Evolutionary conservation across 495 filamentous ascomycete species (phyloP).

Genomic region (Talaromyces thailandensis): DNA sequence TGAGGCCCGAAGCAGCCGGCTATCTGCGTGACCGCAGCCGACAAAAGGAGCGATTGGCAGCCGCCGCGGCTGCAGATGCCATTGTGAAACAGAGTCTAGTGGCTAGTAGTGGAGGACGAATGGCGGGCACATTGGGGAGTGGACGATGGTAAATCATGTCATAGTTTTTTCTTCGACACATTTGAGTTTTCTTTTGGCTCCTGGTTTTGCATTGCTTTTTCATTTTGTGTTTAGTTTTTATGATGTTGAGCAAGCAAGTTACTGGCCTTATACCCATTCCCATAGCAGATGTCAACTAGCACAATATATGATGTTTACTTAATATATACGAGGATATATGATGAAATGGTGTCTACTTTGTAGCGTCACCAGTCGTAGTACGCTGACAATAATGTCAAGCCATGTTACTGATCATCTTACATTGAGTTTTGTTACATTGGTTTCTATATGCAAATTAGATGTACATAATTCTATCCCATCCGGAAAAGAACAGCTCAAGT

Average conservation of each 20-base stretch:
- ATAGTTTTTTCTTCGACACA: background rate
- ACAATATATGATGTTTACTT: background rate
- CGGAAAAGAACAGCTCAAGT: background rate
- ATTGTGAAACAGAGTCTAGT: conserved; percentile 90
- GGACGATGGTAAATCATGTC: conserved; percentile 19
- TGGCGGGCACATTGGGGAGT: conserved; percentile 44
- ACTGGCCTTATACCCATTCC: conserved; percentile 4
- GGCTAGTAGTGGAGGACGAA: conserved; percentile 54
- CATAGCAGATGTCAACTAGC: background rate
- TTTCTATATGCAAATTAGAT: background rate
- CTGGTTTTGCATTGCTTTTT: conserved; percentile 1
- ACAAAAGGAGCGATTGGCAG: conserved; percentile 88
- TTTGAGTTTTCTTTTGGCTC: conserved; percentile 10
- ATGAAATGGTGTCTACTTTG: too few relatives aligned
- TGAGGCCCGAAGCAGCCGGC: conserved; percentile 86
- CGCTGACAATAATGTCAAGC: background rate
- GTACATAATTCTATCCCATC: background rate
- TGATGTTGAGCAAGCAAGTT: conserved; percentile 2
- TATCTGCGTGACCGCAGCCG: conserved; percentile 87
- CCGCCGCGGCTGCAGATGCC: conserved; percentile 80
- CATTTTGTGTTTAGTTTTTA: conserved; percentile 9
- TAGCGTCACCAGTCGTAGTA: too few relatives aligned
- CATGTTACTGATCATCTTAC: background rate
- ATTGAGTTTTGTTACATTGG: background rate
- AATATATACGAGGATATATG: background rate